A percentile compares a stretch with the other conserved stretches of the same genome.
phyloP scores from a whole-genome alignment of 2,329 filamentous ascomycete genomes.

The Zasmidium angulare region DNA sequence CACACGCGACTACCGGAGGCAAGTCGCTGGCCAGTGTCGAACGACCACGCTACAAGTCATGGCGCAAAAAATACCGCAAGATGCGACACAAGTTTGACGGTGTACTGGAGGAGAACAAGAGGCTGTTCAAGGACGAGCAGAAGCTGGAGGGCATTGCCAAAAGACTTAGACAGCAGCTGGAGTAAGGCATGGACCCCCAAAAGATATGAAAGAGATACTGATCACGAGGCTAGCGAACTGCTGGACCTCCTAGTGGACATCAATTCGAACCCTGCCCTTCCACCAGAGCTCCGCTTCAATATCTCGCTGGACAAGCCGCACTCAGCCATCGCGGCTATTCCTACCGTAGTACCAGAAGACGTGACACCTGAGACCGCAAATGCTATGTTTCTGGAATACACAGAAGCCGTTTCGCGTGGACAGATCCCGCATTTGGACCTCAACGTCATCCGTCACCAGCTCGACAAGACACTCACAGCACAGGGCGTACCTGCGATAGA shows the following conservation, averaged over 20 bases:
- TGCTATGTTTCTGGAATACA: slow-evolving; percentile 34
- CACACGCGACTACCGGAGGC: slow-evolving; percentile 20
- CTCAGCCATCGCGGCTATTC: slow-evolving; percentile 57
- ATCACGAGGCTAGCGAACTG: slow-evolving; percentile 63
- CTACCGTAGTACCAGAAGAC: slow-evolving; percentile 48
- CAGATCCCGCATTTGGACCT: slow-evolving; percentile 33
- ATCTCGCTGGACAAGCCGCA: slow-evolving; percentile 73
- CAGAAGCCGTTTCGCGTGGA: slow-evolving; percentile 35
- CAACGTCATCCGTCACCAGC: slow-evolving; percentile 31
- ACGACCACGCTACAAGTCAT: slow-evolving; percentile 37
- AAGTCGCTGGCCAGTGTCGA: slow-evolving; percentile 25
- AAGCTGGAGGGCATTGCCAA: slow-evolving; percentile 78
- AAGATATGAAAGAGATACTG: slow-evolving; percentile 6
- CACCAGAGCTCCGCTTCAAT: slow-evolving; percentile 47
- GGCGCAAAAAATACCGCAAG: slow-evolving; percentile 86
- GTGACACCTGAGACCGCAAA: slow-evolving; percentile 36
- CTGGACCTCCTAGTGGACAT: slow-evolving; percentile 86
- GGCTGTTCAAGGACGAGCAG: slow-evolving; percentile 77
- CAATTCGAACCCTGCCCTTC: slow-evolving; percentile 66
- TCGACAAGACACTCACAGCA: slow-evolving; percentile 33
- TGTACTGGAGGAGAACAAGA: slow-evolving; percentile 77
- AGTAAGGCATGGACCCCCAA: slow-evolving; percentile 63
- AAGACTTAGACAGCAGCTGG: slow-evolving; percentile 84
- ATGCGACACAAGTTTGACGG: slow-evolving; percentile 78
- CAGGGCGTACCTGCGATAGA: slow-evolving; percentile 34